Evolutionary conservation across 2,329 filamentous ascomycete genomes (phyloP).

Genomic region (Aspergillus novofumigatus): DNA sequence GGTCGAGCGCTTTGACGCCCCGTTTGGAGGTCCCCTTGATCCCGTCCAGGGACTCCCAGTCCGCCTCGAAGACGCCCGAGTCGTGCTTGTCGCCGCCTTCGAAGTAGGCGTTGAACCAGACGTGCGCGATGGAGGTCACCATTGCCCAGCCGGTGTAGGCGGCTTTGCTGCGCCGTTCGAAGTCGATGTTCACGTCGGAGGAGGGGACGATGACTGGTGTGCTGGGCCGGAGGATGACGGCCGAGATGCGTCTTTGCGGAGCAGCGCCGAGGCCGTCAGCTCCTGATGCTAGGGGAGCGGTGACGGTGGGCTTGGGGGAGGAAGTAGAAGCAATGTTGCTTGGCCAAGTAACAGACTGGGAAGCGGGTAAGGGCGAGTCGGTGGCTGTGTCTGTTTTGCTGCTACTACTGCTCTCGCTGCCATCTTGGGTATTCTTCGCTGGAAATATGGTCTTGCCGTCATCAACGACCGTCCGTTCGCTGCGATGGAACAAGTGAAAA

Average conservation of each 20-base stretch:
- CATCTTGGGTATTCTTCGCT: constrained; percentile 38
- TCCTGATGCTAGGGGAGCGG: constrained; percentile 30
- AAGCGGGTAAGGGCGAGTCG: constrained; percentile 3
- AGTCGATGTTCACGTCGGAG: constrained; percentile 84
- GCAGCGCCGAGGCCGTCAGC: constrained; percentile 14
- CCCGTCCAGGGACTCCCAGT: constrained; percentile 82
- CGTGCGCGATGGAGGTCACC: constrained; percentile 88
- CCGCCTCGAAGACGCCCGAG: constrained; percentile 66
- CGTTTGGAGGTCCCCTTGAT: constrained; percentile 86
- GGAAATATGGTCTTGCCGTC: constrained; percentile 49
- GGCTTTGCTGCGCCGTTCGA: constrained; percentile 80
- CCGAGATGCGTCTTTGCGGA: constrained; percentile 59
- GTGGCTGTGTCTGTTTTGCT: neutral
- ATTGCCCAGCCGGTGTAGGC: constrained; percentile 75
- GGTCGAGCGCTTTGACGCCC: constrained; percentile 76
- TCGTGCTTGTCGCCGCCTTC: constrained; percentile 72
- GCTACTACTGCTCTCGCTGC: neutral
- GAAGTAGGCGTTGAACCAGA: constrained; percentile 96
- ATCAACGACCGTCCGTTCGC: constrained; percentile 59
- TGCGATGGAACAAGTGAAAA: constrained; percentile 71
- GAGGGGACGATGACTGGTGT: constrained; percentile 67
- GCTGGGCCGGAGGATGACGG: constrained; percentile 72
- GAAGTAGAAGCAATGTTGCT: constrained; percentile 8
- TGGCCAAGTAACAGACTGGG: constrained; percentile 13
- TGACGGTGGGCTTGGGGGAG: constrained; percentile 12